phyloP scores from a whole-genome alignment of 2,329 filamentous ascomycete genomes.

The Claviceps digitariae region DNA sequence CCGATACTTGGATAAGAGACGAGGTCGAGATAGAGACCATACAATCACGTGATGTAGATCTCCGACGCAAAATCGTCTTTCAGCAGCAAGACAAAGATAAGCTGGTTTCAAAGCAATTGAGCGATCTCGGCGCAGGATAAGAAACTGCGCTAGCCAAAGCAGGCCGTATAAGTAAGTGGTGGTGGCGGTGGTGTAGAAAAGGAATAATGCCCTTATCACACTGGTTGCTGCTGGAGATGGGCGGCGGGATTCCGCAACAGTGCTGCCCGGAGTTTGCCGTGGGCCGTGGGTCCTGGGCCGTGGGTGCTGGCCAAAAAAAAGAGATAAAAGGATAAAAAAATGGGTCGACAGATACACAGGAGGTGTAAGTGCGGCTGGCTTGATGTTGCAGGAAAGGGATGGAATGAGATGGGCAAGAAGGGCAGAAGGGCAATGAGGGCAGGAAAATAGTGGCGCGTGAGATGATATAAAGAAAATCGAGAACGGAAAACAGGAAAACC shows the following conservation, averaged over 20 bases:
- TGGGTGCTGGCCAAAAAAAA: no score
- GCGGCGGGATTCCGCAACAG: neutral
- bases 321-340: no score
- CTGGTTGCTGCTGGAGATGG: neutral
- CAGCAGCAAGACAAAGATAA: neutral
- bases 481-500: neutral
- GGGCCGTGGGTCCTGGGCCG: no score
- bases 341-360: neutral
- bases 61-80: neutral
- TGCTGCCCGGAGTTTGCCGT: neutral
- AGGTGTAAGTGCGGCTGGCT: neutral
- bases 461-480: neutral
- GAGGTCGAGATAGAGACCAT: neutral
- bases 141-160: neutral
- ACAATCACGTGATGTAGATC: neutral
- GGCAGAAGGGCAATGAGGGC: neutral
- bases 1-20: neutral
- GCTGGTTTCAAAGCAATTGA: neutral
- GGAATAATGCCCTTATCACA: neutral
- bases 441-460: neutral
- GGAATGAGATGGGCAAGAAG: neutral
- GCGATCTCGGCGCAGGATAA: neutral
- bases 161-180: constrained; percentile 2
- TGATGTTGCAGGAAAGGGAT: neutral
- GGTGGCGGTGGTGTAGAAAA: neutral